Conservation (phyloP, 148 eudicot genomes). For the Heliosperma pusillum region DNA sequence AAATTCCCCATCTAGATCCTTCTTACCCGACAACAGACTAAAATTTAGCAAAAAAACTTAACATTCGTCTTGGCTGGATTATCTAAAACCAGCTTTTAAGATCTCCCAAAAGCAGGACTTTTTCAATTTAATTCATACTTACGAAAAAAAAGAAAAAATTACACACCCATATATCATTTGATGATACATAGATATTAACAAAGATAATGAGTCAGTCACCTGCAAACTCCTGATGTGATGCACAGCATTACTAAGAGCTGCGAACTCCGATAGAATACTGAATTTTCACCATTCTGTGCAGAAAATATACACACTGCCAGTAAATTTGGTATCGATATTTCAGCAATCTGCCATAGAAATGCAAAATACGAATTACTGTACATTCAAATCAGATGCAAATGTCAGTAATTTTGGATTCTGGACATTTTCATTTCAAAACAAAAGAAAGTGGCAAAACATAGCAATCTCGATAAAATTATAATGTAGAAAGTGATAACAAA, state of each 20-base stretch:
- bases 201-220: slow-evolving; percentile 23
- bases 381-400: too few species aligned
- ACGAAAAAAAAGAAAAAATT: not conserved
- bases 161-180: not conserved
- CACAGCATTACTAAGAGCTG: slow-evolving; percentile 36
- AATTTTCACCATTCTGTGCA: slow-evolving; percentile 40
- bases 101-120: too few species aligned
- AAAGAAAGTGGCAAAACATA: too few species aligned
- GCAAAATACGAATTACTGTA: too few species aligned
- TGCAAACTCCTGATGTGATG: slow-evolving; percentile 45
- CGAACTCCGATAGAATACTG: slow-evolving; percentile 35
- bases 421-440: too few species aligned
- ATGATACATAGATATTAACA: not conserved
- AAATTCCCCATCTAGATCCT: too few species aligned
- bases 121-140: not conserved
- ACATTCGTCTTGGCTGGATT: not conserved
- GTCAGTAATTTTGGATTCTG: too few species aligned
- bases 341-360: slow-evolving; percentile 36
- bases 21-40: too few species aligned
- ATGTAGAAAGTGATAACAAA: not conserved
- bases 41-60: not conserved
- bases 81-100: not conserved
- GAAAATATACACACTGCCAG: slow-evolving; percentile 50
- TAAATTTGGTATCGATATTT: slow-evolving; percentile 49
- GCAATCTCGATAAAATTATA: slow-evolving; percentile 10